A percentile compares a stretch with the other conserved stretches of the same genome.
phyloP scores from a whole-genome alignment of 768 basidiomycete genomes.

The Tricholoma terreum region DNA sequence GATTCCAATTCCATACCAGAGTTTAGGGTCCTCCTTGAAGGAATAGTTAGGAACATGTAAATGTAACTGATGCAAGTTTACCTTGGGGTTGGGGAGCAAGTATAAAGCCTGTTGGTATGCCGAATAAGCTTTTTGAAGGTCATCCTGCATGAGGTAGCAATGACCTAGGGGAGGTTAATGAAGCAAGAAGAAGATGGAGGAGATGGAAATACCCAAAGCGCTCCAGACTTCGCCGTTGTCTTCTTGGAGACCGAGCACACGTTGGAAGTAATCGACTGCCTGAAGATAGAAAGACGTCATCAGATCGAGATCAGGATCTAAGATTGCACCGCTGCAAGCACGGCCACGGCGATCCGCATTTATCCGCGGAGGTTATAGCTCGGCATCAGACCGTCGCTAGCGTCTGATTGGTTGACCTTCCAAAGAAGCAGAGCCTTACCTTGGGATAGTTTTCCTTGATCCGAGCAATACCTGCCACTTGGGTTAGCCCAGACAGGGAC shows the following conservation, averaged over 20 bases:
- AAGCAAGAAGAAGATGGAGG: slow-evolving; percentile 10
- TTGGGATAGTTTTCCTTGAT: slow-evolving; percentile 97
- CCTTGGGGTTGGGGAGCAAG: slow-evolving; percentile 93
- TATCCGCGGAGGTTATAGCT: slow-evolving; percentile 36
- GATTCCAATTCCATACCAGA: slow-evolving; percentile 99
- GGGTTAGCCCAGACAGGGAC: slow-evolving; percentile 86
- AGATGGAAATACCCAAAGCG: slow-evolving; percentile 66
- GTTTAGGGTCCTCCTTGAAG: slow-evolving; percentile 85
- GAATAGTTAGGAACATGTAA: slow-evolving; percentile 9
- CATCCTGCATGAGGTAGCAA: slow-evolving; percentile 99
- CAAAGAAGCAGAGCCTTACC: slow-evolving; percentile 46
- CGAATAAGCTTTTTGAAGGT: slow-evolving; percentile 96
- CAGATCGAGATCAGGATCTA: slow-evolving; percentile 28
- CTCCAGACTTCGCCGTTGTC: slow-evolving; percentile 99
- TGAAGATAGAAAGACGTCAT: slow-evolving; percentile 43
- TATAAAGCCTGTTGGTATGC: slow-evolving; percentile 99
- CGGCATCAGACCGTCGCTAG: slow-evolving; percentile 17
- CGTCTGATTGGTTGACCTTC: not conserved
- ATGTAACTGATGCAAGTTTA: slow-evolving; percentile 28
- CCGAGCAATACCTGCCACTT: slow-evolving; percentile 94
- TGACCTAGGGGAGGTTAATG: slow-evolving; percentile 57
- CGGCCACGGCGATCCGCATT: slow-evolving; percentile 25
- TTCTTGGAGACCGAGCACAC: slow-evolving; percentile 84
- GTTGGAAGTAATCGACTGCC: slow-evolving; percentile 97
- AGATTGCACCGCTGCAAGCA: slow-evolving; percentile 21